Base-by-base conservation (phyloP, 73 alveolate species). In the Paramecium octaurelia region DNA sequence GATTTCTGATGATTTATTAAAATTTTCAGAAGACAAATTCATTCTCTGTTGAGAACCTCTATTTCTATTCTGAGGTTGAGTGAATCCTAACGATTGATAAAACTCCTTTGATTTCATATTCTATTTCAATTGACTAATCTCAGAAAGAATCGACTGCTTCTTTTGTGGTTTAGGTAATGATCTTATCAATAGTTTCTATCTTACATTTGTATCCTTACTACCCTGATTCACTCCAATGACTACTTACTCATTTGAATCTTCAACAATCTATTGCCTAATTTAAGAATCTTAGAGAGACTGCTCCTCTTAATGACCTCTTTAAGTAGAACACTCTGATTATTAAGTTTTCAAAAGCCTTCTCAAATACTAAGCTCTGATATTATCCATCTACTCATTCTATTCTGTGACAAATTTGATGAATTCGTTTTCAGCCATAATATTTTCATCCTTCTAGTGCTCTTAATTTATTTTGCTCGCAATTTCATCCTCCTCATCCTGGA, bases 11-110 rank as follows among this genome's bases (percentile, higher is more conserved):
- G 24, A n/a, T 48, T 80, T 80, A 80, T 80, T 34, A 23, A 80
- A 80, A 80, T 80, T 80, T 46, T 80, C 75, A 80, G 76, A 44
- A 23, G 91, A 80, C 4, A 14, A 18, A 80, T 80, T 80, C 91
- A 80, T 80, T 43, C 57, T 80, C 34, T 80, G 14, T 12, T 80
- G 14, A 54, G 27, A 18, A 18, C 69, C 69, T 18, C 35, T 10
- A 54, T 54, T 54, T 80, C 48, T 64, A 64, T 64, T 64, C 14
- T 64, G 4, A 4, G 34, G 35, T 54, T 54, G 5, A 27, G 16
- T 80, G 24, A 80, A 44, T 42, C 91, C 91, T 43, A 80, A 23
- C 0, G 70, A 80, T 48, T 80, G 4, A 44, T 80, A 80, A 80
- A 44, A 80, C 1, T 80, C 91, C 27, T 80, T 44, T 44, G 70